Evolutionary conservation across 129 eudicot genomes (phyloP).

Genomic region (Helianthus annuus): HanXRQr2.0-SUNRISE NC_035441.2:155712027-155712526

Average conservation of each 20-base stretch:
- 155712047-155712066: background rate
- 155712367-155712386: too few relatives aligned
- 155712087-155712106: background rate
- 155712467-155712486: background rate
- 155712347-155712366: too few relatives aligned
- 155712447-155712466: too few relatives aligned
- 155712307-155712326: too few relatives aligned
- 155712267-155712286: too few relatives aligned
- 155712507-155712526: background rate
- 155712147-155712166: background rate
- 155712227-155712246: background rate
- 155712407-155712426: too few relatives aligned
- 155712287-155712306: too few relatives aligned
- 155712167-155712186: background rate
- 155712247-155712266: too few relatives aligned
- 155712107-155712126: background rate
- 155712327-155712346: too few relatives aligned
- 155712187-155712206: background rate
- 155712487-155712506: background rate
- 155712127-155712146: conserved; percentile 10
- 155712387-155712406: too few relatives aligned
- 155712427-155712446: too few relatives aligned
- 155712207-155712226: background rate
- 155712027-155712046: background rate
- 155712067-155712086: background rate